Base-by-base conservation (phyloP, 352 stramenopile genomes). In the Globisporangium echinulatum region DNA sequence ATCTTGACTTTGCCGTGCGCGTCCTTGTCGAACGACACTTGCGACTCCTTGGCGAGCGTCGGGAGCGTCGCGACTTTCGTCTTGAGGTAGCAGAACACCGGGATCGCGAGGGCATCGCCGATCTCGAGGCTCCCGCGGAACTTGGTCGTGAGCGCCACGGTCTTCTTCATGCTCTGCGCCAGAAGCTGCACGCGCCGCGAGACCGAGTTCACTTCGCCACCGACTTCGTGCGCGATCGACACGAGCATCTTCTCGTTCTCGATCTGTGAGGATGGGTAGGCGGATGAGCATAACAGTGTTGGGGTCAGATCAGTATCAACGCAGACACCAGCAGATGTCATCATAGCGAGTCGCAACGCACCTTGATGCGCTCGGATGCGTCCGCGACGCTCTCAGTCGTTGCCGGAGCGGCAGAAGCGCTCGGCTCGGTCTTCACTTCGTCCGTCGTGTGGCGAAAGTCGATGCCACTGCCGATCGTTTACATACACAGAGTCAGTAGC, bases 181-280 rank as follows among this genome's bases (percentile, higher is more conserved):
- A 93, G 61, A 44, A 91, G 60, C 19, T 93, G 77, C 75, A 91
- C 87, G 4, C 79, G 73, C 59, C 87, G 83, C 42, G 74, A 82
- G 17, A 87, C 82, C 17, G 81, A 88, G 48, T 64, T 68, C 40
- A 93, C 78, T 38, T 91, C 76, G 10, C 84, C 84, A 11, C 64
- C 62, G 4, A 93, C 79, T 68, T 89, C 79, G 3, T 74, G 69
- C 3, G 80, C 84, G 8, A 93, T 88, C 10, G 79, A 90, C 8
- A 90, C 78, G 6, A 93, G 78, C 80, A 91, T 91, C 59, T 93
- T 93, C 59, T 93, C 84, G 54, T 93, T 93, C 61, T 93, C 82
- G 2, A 49, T 42, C 74, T 90, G n/a, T 4, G 11, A 46, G 0
- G 25, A 25, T 15, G 6, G 5, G 42, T 17, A 17, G 43, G 5